Conservation (phyloP, 768 basidiomycete genomes). For the Suillus subaureus region DNA sequence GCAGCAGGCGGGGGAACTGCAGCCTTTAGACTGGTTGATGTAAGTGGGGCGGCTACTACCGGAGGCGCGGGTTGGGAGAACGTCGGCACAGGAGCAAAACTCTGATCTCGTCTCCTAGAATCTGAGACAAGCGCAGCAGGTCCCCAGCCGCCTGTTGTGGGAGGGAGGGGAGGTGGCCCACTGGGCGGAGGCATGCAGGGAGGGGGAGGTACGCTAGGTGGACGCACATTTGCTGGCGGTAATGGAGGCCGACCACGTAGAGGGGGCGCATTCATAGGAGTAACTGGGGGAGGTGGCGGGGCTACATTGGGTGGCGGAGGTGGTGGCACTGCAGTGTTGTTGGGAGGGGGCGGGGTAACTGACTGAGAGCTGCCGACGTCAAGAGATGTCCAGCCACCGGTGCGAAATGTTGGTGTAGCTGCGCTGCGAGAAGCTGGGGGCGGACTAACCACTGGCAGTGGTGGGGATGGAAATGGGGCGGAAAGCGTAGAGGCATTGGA, state of each 20-base stretch:
- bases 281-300: constrained; percentile 19
- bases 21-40: constrained; percentile 15
- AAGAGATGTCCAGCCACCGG: constrained; percentile 69
- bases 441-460: constrained; percentile 10
- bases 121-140: constrained; percentile 11
- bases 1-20: constrained; percentile 24
- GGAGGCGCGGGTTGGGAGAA: constrained; percentile 12
- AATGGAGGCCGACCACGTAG: constrained; percentile 9
- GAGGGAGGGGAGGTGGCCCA: constrained; percentile 5
- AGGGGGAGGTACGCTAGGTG: constrained; percentile 9
- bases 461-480: constrained; percentile 19
- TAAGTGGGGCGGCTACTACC: constrained; percentile 6
- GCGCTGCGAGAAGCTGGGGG: constrained; percentile 19
- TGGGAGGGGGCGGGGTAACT: constrained; percentile 21
- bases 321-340: constrained; percentile 10
- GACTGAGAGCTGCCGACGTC: constrained; percentile 47
- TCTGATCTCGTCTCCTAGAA: constrained; percentile 9
- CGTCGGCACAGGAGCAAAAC: constrained; percentile 6
- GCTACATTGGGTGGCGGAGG: constrained; percentile 23
- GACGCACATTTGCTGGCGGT: constrained; percentile 4
- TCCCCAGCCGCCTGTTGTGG: constrained; percentile 19
- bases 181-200: constrained; percentile 14
- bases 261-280: constrained; percentile 21
- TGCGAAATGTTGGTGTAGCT: constrained; percentile 51
- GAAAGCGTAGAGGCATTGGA: constrained; percentile 24